Base-by-base conservation (phyloP, 139 green algal species). In the Chlorella sp. region DNA sequence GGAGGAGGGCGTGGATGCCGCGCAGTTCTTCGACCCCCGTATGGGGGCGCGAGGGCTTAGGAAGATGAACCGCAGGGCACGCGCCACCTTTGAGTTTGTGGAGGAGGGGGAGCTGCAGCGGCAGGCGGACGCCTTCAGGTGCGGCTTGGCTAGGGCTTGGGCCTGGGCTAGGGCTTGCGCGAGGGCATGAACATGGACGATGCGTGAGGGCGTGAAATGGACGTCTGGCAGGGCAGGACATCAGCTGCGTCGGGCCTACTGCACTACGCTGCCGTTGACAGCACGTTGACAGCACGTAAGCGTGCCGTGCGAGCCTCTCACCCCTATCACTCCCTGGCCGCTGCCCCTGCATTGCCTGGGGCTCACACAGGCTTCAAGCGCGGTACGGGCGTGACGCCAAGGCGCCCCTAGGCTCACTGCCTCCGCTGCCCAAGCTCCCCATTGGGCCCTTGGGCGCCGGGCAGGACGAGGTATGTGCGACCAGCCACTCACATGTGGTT, bases 21-120 rank as follows among this genome's bases (percentile, higher is more conserved):
- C n/a, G n/a, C n/a, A n/a, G 26, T 91, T 88, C 83, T 88, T 86
- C 55, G 90, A 95, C 75, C 84, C 83, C 5, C 14, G 55, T 1
- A 77, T 95, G 82, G 85, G 27, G 62, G 77, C 59, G 61, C 62
- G 14, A 67, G 64, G 24, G 34, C 26, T 71, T 17, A 71, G 61
- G 65, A 71, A 71, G 35, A 34, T 71, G 32, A 51, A 60, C 23
- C 65, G 65, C 65, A 5, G 35, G 20, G 5, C 35, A 29, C 35
- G 35, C 3, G 33, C 65, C 5, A 51, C 35, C 2, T 85, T 92
- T 49, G 79, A 88, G 22, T 93, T 93, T 75, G 81, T 93, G 5
- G 72, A 91, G 72, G 75, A 90, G 69, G 90, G 90, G 3, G 75
- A 68, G 51, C 85, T 91, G 36, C 75, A 90, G 74, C 70, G 72